phyloP scores from a whole-genome alignment of 345 rosid genomes.

The Gynandropsis gynandra region DNA sequence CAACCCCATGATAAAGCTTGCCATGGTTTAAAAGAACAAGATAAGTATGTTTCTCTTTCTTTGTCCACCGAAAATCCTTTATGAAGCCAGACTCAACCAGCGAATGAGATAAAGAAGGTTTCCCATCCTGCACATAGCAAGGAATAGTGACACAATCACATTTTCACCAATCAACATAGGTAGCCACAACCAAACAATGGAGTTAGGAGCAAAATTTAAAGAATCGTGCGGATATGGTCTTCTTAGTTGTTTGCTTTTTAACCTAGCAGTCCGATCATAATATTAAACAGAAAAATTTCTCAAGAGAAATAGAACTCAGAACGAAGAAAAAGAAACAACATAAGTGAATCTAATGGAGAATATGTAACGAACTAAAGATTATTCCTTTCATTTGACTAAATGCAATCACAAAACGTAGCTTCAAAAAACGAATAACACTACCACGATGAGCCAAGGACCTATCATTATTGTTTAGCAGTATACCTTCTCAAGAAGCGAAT shows the following conservation, averaged over 20 bases:
- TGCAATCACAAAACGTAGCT: too few relatives aligned
- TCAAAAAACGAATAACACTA: not conserved
- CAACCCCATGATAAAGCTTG: constrained; percentile 53
- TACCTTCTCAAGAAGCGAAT: constrained; percentile 59
- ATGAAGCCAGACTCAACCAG: constrained; percentile 43
- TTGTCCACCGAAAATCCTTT: constrained; percentile 72
- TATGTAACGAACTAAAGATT: too few relatives aligned
- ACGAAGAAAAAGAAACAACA: too few relatives aligned
- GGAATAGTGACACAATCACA: constrained; percentile 4
- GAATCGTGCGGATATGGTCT: constrained; percentile 13
- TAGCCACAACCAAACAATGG: constrained; percentile 10
- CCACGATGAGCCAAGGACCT: not conserved
- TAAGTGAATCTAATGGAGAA: too few relatives aligned
- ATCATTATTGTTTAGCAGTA: constrained; percentile 8
- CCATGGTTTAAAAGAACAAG: constrained; percentile 54
- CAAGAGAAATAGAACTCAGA: too few relatives aligned
- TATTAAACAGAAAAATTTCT: not conserved
- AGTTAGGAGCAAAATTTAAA: not conserved
- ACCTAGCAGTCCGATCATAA: not conserved
- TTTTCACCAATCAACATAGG: constrained; percentile 8
- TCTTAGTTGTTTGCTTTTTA: not conserved
- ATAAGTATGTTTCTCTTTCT: constrained; percentile 44
- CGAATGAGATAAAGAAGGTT: constrained; percentile 45
- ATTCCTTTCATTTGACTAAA: too few relatives aligned
- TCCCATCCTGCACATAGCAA: constrained; percentile 37